Percentiles rank a stretch among this genome's conserved stretches.
These are phyloP conservation scores for Trichoderma virens DNA, from an alignment of 495 filamentous ascomycete genomes.

Conservation along the genomic window DNA sequence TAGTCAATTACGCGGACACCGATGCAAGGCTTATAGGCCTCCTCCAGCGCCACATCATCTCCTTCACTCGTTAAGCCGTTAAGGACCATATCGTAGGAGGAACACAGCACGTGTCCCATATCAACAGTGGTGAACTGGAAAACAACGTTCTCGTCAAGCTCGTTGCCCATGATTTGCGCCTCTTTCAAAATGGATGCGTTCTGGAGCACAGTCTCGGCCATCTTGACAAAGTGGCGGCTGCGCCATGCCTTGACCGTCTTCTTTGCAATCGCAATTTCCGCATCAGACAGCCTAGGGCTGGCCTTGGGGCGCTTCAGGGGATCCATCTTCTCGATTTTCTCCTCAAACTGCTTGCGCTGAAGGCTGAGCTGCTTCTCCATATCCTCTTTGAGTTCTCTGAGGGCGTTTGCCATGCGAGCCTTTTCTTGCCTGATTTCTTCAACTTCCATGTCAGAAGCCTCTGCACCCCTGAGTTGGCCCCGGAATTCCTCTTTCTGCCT, in stretches of 20 bases:
- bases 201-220: slow-evolving; percentile 89
- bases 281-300: slow-evolving; percentile 57
- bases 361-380: slow-evolving; percentile 73
- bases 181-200: slow-evolving; percentile 85
- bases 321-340: slow-evolving; percentile 42
- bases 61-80: slow-evolving; percentile 85
- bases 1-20: slow-evolving; percentile 90
- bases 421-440: slow-evolving; percentile 82
- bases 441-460: slow-evolving; percentile 69
- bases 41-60: slow-evolving; percentile 76
- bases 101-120: slow-evolving; percentile 77
- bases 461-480: slow-evolving; percentile 69
- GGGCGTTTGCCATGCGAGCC: slow-evolving; percentile 74
- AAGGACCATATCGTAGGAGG: slow-evolving; percentile 91
- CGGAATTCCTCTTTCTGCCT: slow-evolving; percentile 79
- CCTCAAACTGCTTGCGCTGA: slow-evolving; percentile 71
- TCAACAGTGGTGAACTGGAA: slow-evolving; percentile 95
- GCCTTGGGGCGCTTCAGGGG: slow-evolving; percentile 41
- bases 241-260: slow-evolving; percentile 67
- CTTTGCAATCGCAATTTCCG: slow-evolving; percentile 63
- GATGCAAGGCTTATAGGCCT: slow-evolving; percentile 79
- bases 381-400: slow-evolving; percentile 71
- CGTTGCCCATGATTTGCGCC: slow-evolving; percentile 95
- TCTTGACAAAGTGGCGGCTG: slow-evolving; percentile 76
- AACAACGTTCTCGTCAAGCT: slow-evolving; percentile 86